Percentiles rank a stretch among this genome's conserved stretches.
Evolutionary conservation across 495 filamentous ascomycete genomes (phyloP).

Genomic region (Choiromyces venosus): DNA sequence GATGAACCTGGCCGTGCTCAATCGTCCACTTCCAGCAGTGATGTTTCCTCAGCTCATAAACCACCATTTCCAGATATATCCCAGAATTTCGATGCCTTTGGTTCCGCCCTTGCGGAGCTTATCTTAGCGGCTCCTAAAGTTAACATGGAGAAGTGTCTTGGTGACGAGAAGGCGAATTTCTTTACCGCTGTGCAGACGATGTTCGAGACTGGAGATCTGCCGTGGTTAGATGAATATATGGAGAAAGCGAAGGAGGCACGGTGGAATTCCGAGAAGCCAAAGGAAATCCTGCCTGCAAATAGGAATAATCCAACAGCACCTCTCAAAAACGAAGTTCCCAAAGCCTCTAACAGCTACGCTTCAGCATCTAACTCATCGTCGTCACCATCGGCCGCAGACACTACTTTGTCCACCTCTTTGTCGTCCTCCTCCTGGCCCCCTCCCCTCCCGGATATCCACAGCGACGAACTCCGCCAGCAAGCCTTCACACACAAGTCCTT

Average conservation of each 20-base stretch:
- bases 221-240: slow-evolving; percentile 24
- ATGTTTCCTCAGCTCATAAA: not conserved
- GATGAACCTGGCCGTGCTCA: not conserved
- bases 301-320: not conserved
- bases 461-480: slow-evolving; percentile 29
- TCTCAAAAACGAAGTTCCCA: slow-evolving; percentile 4
- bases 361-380: not conserved
- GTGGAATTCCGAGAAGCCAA: slow-evolving; percentile 6
- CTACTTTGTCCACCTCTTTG: not conserved
- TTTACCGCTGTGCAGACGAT: slow-evolving; percentile 28
- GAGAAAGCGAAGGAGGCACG: not conserved
- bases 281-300: not conserved
- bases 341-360: not conserved
- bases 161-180: slow-evolving; percentile 34
- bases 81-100: slow-evolving; percentile 26
- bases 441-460: slow-evolving; percentile 30
- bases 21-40: not conserved
- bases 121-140: slow-evolving; percentile 19
- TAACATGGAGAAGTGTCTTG: slow-evolving; percentile 18
- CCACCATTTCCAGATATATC: slow-evolving; percentile 3
- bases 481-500: slow-evolving; percentile 39
- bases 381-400: slow-evolving; percentile 1
- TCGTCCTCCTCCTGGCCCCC: slow-evolving; percentile 28
- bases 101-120: slow-evolving; percentile 24
- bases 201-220: slow-evolving; percentile 29